These are phyloP conservation scores for Lizanozyma gosingica DNA, from an alignment of 1,139 yeast species.

Conservation along the genomic window DNA sequence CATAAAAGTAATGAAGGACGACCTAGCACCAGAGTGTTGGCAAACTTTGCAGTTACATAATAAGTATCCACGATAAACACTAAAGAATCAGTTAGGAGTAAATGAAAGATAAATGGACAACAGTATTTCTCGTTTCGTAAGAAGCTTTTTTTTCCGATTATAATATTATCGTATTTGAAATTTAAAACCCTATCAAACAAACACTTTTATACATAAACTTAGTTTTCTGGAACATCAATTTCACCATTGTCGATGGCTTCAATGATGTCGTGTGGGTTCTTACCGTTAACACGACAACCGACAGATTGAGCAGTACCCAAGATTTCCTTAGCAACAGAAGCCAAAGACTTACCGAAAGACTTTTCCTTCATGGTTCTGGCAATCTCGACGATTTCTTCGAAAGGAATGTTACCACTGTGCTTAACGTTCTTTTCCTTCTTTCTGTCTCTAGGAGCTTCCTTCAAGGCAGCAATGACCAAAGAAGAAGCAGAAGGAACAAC, in stretches of 20 bases:
- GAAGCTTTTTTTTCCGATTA: neutral
- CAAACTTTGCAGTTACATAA: conserved; percentile 47
- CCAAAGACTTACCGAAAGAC: conserved; percentile 96
- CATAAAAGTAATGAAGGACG: no score
- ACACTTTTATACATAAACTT: conserved; percentile 35
- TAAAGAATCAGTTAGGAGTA: no score
- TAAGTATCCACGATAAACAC: no score
- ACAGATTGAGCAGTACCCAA: conserved; percentile 99
- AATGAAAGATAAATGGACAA: no score
- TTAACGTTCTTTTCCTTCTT: conserved; percentile 99
- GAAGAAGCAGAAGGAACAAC: conserved; percentile 99
- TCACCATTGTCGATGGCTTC: conserved; percentile 98
- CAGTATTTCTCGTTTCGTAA: no score
- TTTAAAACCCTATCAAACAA: conserved; percentile 21
- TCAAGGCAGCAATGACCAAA: conserved; percentile 96
- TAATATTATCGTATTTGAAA: neutral
- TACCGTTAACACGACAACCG: conserved; percentile 98
- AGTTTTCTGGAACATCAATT: conserved; percentile 90
- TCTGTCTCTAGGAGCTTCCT: conserved; percentile 99
- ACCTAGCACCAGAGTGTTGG: conserved; percentile 94
- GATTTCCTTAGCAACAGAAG: conserved; percentile 96
- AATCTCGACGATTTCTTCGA: conserved; percentile 93
- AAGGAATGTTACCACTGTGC: conserved; percentile 98
- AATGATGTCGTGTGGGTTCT: conserved; percentile 98
- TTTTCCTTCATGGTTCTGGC: conserved; percentile 97